Evolutionary conservation across 805 yeast genomes (phyloP).

Genomic region (Yarrowia bubula): DNA sequence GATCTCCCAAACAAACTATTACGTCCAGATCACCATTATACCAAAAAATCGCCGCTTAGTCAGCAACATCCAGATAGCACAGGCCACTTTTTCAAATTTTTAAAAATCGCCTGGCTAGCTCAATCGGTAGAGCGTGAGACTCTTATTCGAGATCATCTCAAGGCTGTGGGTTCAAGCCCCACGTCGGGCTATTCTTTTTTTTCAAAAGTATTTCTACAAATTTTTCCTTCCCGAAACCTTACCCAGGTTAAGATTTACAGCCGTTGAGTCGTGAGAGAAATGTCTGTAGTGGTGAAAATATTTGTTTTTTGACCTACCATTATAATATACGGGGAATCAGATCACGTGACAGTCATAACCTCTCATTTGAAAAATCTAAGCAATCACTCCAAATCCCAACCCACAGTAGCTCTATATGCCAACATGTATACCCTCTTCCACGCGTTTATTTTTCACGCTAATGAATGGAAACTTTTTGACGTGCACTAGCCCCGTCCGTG

Average conservation of each 20-base stretch:
- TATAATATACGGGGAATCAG: neutral
- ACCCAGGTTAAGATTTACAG: neutral
- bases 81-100: neutral
- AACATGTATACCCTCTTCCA: too few relatives aligned
- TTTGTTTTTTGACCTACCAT: too few relatives aligned
- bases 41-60: neutral
- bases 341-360: neutral
- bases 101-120: conserved; percentile 18
- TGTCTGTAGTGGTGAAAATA: too few relatives aligned
- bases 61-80: neutral
- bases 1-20: too few relatives aligned
- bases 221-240: neutral
- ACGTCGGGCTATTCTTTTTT: conserved; percentile 25
- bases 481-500: neutral
- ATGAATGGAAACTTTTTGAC: neutral
- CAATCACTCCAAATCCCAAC: too few relatives aligned
- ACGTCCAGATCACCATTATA: too few relatives aligned
- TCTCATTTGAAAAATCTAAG: neutral
- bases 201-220: neutral
- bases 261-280: neutral
- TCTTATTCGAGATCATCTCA: conserved; percentile 22
- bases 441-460: neutral
- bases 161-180: conserved; percentile 28
- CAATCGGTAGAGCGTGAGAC: conserved; percentile 28
- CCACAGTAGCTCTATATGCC: too few relatives aligned